phyloP scores from a whole-genome alignment of 176 grass and related monocot species.

The Oryza rufipogon region DNA sequence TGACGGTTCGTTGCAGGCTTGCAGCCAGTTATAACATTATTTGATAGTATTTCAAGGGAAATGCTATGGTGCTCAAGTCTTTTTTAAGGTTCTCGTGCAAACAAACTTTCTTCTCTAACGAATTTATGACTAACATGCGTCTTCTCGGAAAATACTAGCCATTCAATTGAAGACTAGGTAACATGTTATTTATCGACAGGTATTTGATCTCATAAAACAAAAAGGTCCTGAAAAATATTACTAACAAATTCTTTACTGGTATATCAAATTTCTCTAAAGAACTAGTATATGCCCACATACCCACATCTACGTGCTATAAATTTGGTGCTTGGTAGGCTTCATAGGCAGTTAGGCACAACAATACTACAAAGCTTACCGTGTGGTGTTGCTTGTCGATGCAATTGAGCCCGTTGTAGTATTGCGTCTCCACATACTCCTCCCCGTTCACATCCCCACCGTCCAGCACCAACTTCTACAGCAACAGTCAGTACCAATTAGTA shows the following conservation, averaged over 20 bases:
- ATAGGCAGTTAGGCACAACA: background rate
- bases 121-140: background rate
- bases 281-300: background rate
- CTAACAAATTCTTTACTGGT: background rate
- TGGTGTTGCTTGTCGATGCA: constrained; percentile 86
- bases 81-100: background rate
- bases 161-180: background rate
- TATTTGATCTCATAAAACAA: background rate
- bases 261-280: too few relatives aligned
- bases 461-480: constrained; percentile 56
- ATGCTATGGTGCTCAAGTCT: background rate
- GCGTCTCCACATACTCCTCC: constrained; percentile 79
- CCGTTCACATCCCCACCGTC: constrained; percentile 51
- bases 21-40: background rate
- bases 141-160: background rate
- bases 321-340: background rate
- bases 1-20: background rate
- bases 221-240: background rate
- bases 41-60: background rate
- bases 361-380: constrained; percentile 49
- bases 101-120: background rate
- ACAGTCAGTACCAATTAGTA: constrained; percentile 11
- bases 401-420: constrained; percentile 71
- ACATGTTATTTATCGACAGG: background rate
- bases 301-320: background rate